Evolutionary conservation across 352 stramenopile genomes (phyloP), one percentile per base, ranked within the genome.

Genomic region (Phytophthora ohioensis): DNA sequence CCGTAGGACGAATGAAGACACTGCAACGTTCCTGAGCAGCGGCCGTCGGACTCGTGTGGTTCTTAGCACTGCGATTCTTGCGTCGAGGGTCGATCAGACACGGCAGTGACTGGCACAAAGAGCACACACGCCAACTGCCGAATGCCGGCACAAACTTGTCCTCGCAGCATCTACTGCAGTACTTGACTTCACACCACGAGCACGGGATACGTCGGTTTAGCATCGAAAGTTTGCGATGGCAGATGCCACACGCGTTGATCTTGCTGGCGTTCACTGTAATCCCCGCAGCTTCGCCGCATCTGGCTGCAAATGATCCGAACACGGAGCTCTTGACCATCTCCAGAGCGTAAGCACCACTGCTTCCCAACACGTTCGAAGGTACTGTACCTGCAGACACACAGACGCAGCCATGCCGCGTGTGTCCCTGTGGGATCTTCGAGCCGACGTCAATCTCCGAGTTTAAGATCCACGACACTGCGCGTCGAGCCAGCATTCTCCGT

Each of bases 301-400:
- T 80, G 3, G 88, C 88, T 0, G 88, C 86, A 49, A 95, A 92
- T 5, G 86, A 92, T 17, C 88, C 87, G 73, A 94, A 95, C 15
- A 95, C 86, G 2, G 86, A 92, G 60, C 79, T 92, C 81, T 91
- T 91, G 70, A 95, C 88, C 69, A 93, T 92, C 60, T 93, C 85
- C 3, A 95, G 62, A 8, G 88, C 88, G 73, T 88, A 95, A 0
- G 85, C 86, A 57, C 86, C 88, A 46, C 86, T 94, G 60, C 82
- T 92, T 5, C 86, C 84, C 30, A 80, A 67, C 15, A 90, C 86
- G 58, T 87, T 90, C 4, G 80, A 78, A 5, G 88, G 88, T 35
- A 95, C 85, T 3, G 85, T 69, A 30, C 88, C 88, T 0, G 88
- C 88, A 10, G 86, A 94, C 10, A 95, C 73, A 70, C 88, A 95